Conservation (phyloP, 1,284 basidiomycete genomes). For the Earliella scabrosa region DNA sequence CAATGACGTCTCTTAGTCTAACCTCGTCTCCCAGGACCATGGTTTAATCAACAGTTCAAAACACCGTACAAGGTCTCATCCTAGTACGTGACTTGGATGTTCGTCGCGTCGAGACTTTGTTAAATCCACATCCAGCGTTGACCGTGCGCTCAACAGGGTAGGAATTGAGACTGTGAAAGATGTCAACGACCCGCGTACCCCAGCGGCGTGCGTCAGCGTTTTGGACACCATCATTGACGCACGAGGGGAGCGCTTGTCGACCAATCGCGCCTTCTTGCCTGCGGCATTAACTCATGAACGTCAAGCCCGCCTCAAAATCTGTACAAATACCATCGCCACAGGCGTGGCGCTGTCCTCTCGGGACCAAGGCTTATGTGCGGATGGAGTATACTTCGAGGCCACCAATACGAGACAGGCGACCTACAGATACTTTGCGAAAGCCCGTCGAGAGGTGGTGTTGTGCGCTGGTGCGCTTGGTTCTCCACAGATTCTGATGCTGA, state of each 20-base stretch:
- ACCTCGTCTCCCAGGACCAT: constrained; percentile 5
- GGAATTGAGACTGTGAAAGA: constrained; percentile 33
- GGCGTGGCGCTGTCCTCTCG: constrained; percentile 18
- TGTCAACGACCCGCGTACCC: constrained; percentile 30
- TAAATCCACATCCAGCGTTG: constrained; percentile 6
- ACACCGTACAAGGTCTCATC: constrained; percentile 1
- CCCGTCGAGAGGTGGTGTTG: constrained; percentile 35
- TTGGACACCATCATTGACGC: constrained; percentile 31
- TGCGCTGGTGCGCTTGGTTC: constrained; percentile 38
- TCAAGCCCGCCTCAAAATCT: constrained; percentile 30
- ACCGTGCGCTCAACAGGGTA: constrained; percentile 19
- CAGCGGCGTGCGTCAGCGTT: constrained; percentile 26
- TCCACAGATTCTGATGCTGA: constrained; percentile 40
- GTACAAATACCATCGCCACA: constrained; percentile 30
- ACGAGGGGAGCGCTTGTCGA: constrained; percentile 27
- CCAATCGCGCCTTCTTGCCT: constrained; percentile 36
- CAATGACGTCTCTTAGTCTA: neutral
- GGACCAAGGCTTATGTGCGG: neutral
- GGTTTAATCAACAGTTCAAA: constrained; percentile 8
- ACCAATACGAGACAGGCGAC: constrained; percentile 2
- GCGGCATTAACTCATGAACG: constrained; percentile 23
- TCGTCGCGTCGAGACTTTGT: neutral
- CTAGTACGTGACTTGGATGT: neutral
- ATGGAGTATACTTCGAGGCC: constrained; percentile 22
- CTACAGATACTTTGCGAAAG: constrained; percentile 22